phyloP scores from a whole-genome alignment of 1,284 basidiomycete genomes.

The Boletus semigastroideus region DNA sequence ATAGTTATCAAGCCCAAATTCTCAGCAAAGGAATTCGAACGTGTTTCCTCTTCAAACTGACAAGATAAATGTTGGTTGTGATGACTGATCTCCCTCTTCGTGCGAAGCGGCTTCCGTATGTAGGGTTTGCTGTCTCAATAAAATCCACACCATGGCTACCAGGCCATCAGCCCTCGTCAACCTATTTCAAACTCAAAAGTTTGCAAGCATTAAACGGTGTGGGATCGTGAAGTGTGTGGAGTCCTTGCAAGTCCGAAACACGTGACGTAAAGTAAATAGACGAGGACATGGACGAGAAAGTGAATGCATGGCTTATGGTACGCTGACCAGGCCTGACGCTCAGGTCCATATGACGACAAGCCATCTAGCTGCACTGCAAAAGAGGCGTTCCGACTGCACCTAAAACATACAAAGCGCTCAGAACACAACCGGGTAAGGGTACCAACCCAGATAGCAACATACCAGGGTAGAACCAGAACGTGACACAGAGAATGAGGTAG shows the following conservation, averaged over 20 bases:
- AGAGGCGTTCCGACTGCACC: background rate
- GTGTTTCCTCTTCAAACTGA: too few relatives aligned
- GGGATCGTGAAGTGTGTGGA: background rate
- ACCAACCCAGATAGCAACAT: slow-evolving; percentile 31
- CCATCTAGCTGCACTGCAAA: background rate
- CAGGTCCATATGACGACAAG: background rate
- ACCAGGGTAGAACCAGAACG: slow-evolving; percentile 47
- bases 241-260: background rate
- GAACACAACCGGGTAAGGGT: background rate
- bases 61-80: too few relatives aligned
- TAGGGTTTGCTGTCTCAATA: too few relatives aligned
- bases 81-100: too few relatives aligned
- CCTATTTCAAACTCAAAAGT: background rate
- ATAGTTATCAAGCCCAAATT: too few relatives aligned
- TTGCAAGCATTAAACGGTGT: background rate
- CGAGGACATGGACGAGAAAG: background rate
- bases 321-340: background rate
- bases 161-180: background rate
- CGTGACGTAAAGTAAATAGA: background rate
- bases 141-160: too few relatives aligned
- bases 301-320: background rate
- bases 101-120: too few relatives aligned
- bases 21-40: too few relatives aligned
- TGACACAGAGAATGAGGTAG: slow-evolving; percentile 37
- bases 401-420: slow-evolving; percentile 10